Evolutionary conservation across 2,329 filamentous ascomycete genomes (phyloP).

Genomic region (Trichoderma koningiopsis): DNA sequence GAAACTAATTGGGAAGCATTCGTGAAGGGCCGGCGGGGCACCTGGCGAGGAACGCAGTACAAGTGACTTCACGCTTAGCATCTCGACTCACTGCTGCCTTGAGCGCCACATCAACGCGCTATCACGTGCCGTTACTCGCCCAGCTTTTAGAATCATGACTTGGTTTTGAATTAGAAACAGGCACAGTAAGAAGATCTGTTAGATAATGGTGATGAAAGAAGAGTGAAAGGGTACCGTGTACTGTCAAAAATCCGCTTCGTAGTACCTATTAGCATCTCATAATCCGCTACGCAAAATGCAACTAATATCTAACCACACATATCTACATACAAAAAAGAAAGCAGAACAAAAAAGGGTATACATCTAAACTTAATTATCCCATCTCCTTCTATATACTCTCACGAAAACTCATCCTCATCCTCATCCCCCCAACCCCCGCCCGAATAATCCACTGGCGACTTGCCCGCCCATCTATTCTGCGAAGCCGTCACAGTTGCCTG

Average conservation of each 20-base stretch:
- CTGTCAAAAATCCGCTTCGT: neutral
- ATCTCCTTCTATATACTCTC: neutral
- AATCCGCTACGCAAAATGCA: neutral
- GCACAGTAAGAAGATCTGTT: neutral
- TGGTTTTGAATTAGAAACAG: neutral
- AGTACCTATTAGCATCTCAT: neutral
- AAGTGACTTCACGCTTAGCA: neutral
- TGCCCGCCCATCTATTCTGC: conserved; percentile 32
- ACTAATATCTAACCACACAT: neutral
- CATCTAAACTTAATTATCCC: neutral
- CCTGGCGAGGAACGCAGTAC: neutral
- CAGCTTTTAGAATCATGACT: neutral
- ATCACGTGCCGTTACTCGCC: conserved; percentile 33
- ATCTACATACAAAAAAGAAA: neutral
- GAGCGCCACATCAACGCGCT: conserved; percentile 32
- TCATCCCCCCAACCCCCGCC: conserved; percentile 36
- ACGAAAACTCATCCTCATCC: conserved; percentile 12
- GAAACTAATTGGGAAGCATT: neutral
- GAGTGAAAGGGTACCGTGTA: neutral
- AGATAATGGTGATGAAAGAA: no score
- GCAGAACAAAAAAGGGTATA: conserved; percentile 13
- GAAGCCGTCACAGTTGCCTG: neutral
- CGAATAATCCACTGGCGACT: conserved; percentile 35
- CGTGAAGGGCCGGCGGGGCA: conserved; percentile 2
- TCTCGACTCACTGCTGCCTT: neutral